Evolutionary conservation across 2,329 filamentous ascomycete species (phyloP), one percentile per base, ranked within the genome.

Genomic region (Sphaerulina vaccinii): DNA sequence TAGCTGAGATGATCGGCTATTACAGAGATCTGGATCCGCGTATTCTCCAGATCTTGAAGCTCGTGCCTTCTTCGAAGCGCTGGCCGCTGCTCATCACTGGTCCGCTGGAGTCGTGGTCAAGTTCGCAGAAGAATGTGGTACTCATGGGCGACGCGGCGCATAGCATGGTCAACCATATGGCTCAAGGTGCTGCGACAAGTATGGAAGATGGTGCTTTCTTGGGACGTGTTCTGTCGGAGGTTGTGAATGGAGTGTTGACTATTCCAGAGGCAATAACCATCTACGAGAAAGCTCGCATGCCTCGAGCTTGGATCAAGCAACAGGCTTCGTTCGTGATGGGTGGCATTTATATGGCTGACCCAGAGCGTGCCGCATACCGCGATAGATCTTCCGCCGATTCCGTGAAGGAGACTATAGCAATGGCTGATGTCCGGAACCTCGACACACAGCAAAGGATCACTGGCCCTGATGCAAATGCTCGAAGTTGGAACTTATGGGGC

Each of bases 201-300:
- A 75, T 75, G 70, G 72, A 75, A 62, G 72, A 75, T 56, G 72
- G 71, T 5, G 69, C 68, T 2, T 73, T 73, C 50, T 65, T 74
- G 0, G 72, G 65, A 10, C 57, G 65, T 11, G 67, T 70, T 40
- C 58, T 74, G 21, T 60, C 59, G 1, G 63, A 68, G 45, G 71
- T 72, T 2, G 60, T 70, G 1, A 50, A 65, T 21, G 69, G 68
- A 5, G 61, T 61, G 5, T 53, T 74, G 5, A 61, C 41, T 11
- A 53, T 74, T 1, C 38, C 54, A 10, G 67, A 71, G 33, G 72
- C 70, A 1, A 57, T 73, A 18, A 41, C 58, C 2, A 57, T 74
- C 18, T 74, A 73, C 46, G 72, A 74, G 58, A 61, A 66, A 35
- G 66, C 67, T 39, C 64, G 71, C 21, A 74, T 74, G 68, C 71